A percentile compares a stretch with the other conserved stretches of the same genome.
phyloP scores from a whole-genome alignment of 2,329 filamentous ascomycete species.

The Phyllosticta citribraziliensis region DNA sequence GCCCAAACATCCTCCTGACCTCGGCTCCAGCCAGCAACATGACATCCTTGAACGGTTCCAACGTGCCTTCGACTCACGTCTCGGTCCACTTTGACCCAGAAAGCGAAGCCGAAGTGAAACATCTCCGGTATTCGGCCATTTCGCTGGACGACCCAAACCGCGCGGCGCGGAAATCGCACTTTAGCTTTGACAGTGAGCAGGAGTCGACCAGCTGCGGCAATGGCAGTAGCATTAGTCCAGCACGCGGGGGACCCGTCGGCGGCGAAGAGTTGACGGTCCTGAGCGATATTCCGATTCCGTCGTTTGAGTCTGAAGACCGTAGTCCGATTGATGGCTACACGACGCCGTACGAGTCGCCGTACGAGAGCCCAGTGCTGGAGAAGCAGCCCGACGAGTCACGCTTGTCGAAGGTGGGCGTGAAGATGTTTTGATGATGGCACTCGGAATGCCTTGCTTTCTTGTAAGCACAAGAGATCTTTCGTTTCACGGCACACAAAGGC shows the following conservation, averaged over 20 bases:
- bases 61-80: background rate
- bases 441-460: no score
- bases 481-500: background rate
- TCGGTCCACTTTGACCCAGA: background rate
- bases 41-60: background rate
- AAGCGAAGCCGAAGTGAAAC: conserved; percentile 23
- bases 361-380: background rate
- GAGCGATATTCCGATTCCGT: background rate
- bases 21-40: background rate
- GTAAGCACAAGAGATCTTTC: no score
- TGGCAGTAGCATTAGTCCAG: background rate
- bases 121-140: conserved; percentile 11
- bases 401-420: background rate
- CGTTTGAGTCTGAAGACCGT: background rate
- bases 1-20: conserved; percentile 3
- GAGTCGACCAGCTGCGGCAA: background rate
- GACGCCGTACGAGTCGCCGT: background rate
- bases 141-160: background rate
- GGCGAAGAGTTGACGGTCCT: background rate
- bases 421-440: background rate
- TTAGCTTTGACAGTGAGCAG: conserved; percentile 6
- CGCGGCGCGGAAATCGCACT: conserved; percentile 1
- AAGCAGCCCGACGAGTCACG: background rate
- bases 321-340: background rate
- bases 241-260: background rate